Conservation (phyloP, 1,284 basidiomycete genomes). For the Schizophyllum commune region DNA sequence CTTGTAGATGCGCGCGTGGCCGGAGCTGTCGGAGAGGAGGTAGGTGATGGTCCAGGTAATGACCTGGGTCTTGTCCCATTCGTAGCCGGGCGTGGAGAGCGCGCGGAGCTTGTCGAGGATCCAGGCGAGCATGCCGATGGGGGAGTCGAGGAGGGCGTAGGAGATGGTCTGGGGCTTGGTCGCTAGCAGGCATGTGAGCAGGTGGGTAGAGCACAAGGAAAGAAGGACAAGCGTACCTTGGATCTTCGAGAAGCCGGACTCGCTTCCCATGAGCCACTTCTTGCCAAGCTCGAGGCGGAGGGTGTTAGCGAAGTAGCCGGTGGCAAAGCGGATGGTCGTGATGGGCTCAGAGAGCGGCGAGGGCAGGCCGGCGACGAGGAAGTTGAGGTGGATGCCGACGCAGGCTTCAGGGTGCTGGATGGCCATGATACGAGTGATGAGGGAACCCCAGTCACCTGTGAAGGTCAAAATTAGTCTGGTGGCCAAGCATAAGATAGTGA, state of each 20-base stretch:
- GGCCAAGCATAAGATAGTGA: background rate
- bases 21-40: slow-evolving; percentile 10
- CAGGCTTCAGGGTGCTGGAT: slow-evolving; percentile 17
- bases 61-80: slow-evolving; percentile 9
- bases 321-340: background rate
- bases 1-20: slow-evolving; percentile 1
- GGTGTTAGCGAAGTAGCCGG: background rate
- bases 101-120: slow-evolving; percentile 13
- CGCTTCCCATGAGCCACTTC: slow-evolving; percentile 10
- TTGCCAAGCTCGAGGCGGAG: background rate
- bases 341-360: slow-evolving; percentile 8
- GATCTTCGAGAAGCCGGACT: slow-evolving; percentile 12
- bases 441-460: slow-evolving; percentile 29
- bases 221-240: slow-evolving; percentile 3
- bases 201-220: background rate
- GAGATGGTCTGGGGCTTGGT: slow-evolving; percentile 13
- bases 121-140: slow-evolving; percentile 15
- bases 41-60: slow-evolving; percentile 14
- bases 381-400: slow-evolving; percentile 20
- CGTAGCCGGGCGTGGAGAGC: slow-evolving; percentile 7
- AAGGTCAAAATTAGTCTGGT: background rate
- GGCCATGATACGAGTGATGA: slow-evolving; percentile 21
- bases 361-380: slow-evolving; percentile 17
- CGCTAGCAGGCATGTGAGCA: background rate
- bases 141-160: slow-evolving; percentile 13